Evolutionary conservation across 495 filamentous ascomycete species (phyloP), one percentile per base, ranked within the genome.

Genomic region (Lineolata rhizophorae): DNA sequence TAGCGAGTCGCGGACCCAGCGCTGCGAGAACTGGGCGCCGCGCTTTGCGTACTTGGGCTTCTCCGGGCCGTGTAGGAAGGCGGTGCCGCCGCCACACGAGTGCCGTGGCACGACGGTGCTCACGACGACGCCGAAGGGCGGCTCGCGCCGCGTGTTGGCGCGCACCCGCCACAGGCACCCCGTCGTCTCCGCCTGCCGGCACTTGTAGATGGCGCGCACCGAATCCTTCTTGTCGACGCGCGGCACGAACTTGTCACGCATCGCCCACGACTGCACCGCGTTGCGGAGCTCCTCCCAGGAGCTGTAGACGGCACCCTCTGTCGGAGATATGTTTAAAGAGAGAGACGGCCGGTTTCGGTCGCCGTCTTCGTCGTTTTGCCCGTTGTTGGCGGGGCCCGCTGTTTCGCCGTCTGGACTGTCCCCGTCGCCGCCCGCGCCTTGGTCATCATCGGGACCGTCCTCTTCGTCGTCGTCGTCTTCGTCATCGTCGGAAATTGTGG

Each of bases 11-110:
- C 13, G 10, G 10, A 36, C 34, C 34, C 34, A 36, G 10, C 34
- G 34, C 19, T 36, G 34, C 6, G 34, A 34, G 29, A 34, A 34
- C 28, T 36, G 34, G 8, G 33, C 34, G n/a, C 29, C 34, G n/a
- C 34, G 34, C 12, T 28, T 36, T 12, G 11, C 13, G 25, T 35
- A 35, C 32, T 31, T 35, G 8, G 9, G 8, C 28, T 30, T 30
- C 14, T 10, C 14, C 10, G 8, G 9, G 10, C 21, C 32, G 10
- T 29, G 8, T 8, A 26, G 22, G 8, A 26, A 12, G 8, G 8
- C 14, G 8, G 10, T 9, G 9, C 17, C 28, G 6, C 8, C 14
- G 9, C 9, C 34, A 17, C 34, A 36, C 10, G 34, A 34, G 28
- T 36, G 34, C 12, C 6, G 6, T 6, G 27, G 14, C 6, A 13